Conservation (phyloP, 2,329 filamentous ascomycete genomes). For the Cladosporium phlei region DNA sequence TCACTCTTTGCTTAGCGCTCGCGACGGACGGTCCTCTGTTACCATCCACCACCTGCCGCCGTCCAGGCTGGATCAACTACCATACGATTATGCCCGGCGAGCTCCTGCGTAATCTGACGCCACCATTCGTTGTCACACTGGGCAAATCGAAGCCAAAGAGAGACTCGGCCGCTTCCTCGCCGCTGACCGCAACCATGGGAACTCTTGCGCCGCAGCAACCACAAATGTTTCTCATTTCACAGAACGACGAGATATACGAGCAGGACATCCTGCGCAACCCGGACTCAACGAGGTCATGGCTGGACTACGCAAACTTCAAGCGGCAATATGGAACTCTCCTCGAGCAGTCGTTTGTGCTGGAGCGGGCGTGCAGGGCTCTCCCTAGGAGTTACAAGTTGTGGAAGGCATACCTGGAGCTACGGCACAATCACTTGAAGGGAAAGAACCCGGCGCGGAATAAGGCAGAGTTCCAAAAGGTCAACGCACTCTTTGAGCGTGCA, state of each 20-base stretch:
- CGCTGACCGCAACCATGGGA: constrained; percentile 4
- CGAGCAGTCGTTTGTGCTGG: constrained; percentile 83
- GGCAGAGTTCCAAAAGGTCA: constrained; percentile 86
- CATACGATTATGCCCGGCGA: constrained; percentile 42
- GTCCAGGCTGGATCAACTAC: constrained; percentile 3
- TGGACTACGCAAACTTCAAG: constrained; percentile 91
- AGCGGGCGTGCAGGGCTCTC: constrained; percentile 82
- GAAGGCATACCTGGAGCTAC: constrained; percentile 91
- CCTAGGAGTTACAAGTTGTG: constrained; percentile 96
- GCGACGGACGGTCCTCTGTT: not conserved
- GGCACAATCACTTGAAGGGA: constrained; percentile 61
- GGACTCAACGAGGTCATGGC: constrained; percentile 86
- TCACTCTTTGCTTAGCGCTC: constrained; percentile 2
- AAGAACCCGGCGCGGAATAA: constrained; percentile 77
- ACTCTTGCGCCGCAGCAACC: constrained; percentile 17
- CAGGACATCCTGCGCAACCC: constrained; percentile 86
- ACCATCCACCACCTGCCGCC: constrained; percentile 3
- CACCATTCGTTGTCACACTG: constrained; percentile 24
- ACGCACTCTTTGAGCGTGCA: constrained; percentile 87
- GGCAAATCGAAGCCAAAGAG: constrained; percentile 21
- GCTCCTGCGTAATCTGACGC: constrained; percentile 39
- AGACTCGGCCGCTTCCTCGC: constrained; percentile 1
- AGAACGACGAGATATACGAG: constrained; percentile 92
- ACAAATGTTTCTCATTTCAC: constrained; percentile 53
- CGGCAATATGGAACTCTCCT: constrained; percentile 74